Conservation (phyloP, 441 rosid species). For the Breynia disticha region DNA sequence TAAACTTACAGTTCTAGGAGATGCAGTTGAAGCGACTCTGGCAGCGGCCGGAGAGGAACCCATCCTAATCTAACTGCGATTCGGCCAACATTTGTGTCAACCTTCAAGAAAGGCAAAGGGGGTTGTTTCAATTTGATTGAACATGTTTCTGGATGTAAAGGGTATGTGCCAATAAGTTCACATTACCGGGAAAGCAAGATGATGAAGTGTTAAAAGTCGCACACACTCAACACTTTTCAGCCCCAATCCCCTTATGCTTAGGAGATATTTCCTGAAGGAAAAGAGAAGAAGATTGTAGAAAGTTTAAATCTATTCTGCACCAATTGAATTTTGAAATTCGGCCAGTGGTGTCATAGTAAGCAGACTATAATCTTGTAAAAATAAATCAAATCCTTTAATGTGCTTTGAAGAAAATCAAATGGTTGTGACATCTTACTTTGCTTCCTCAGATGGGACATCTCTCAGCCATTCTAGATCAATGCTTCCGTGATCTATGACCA, state of each 20-base stretch:
- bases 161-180: not conserved
- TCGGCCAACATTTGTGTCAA: slow-evolving; percentile 96
- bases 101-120: slow-evolving; percentile 41
- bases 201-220: slow-evolving; percentile 88
- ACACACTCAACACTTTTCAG: slow-evolving; percentile 98
- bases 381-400: not conserved
- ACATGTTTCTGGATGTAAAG: not conserved
- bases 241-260: slow-evolving; percentile 84
- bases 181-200: slow-evolving; percentile 91
- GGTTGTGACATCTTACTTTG: slow-evolving; percentile 53
- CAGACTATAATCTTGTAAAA: not conserved
- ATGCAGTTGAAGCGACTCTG: slow-evolving; percentile 92
- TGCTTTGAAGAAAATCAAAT: not conserved
- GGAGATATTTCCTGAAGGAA: slow-evolving; percentile 67
- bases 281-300: not conserved
- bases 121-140: slow-evolving; percentile 5
- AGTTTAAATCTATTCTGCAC: not conserved
- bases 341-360: not conserved
- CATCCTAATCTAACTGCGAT: slow-evolving; percentile 98
- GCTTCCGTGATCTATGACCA: slow-evolving; percentile 71
- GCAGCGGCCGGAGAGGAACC: slow-evolving; percentile 97
- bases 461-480: slow-evolving; percentile 92
- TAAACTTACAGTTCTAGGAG: slow-evolving; percentile 79
- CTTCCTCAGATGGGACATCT: slow-evolving; percentile 67
- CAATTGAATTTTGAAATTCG: too few relatives aligned